A percentile compares a stretch with the other conserved stretches of the same genome.
phyloP scores from a whole-genome alignment of 371 early-diverging fungal genomes.

The Rhizomucor miehei region DNA sequence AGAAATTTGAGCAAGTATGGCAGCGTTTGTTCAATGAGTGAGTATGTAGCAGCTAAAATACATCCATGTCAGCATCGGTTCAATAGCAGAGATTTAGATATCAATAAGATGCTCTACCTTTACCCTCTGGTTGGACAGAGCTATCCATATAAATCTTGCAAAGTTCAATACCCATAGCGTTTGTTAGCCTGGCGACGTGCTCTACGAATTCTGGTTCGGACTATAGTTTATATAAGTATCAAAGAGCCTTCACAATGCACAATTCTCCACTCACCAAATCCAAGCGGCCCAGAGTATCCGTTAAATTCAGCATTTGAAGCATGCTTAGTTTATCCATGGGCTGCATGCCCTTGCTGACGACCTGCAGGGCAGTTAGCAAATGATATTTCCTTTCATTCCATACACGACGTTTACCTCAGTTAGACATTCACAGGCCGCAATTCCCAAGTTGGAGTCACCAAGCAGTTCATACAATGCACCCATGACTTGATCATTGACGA shows the following conservation, averaged over 20 bases:
- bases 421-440: slow-evolving; percentile 80
- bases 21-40: slow-evolving; percentile 59
- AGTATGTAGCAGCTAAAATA: slow-evolving; percentile 28
- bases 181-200: slow-evolving; percentile 78
- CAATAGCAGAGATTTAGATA: neutral
- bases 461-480: slow-evolving; percentile 73
- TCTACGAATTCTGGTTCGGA: slow-evolving; percentile 78
- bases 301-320: slow-evolving; percentile 75
- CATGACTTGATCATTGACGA: slow-evolving; percentile 85
- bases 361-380: slow-evolving; percentile 19
- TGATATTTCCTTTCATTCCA: neutral
- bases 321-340: slow-evolving; percentile 84
- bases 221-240: slow-evolving; percentile 18
- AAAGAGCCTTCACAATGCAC: slow-evolving; percentile 4
- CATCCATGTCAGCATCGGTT: neutral
- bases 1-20: slow-evolving; percentile 73
- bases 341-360: slow-evolving; percentile 91
- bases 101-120: slow-evolving; percentile 19
- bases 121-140: slow-evolving; percentile 37
- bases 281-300: slow-evolving; percentile 59
- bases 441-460: slow-evolving; percentile 53
- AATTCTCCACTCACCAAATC: slow-evolving; percentile 45
- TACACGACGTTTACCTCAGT: slow-evolving; percentile 49
- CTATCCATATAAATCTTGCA: slow-evolving; percentile 72
- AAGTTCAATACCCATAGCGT: slow-evolving; percentile 80